phyloP scores from a whole-genome alignment of 139 green algal species.

The Picochlorum sp. region DNA sequence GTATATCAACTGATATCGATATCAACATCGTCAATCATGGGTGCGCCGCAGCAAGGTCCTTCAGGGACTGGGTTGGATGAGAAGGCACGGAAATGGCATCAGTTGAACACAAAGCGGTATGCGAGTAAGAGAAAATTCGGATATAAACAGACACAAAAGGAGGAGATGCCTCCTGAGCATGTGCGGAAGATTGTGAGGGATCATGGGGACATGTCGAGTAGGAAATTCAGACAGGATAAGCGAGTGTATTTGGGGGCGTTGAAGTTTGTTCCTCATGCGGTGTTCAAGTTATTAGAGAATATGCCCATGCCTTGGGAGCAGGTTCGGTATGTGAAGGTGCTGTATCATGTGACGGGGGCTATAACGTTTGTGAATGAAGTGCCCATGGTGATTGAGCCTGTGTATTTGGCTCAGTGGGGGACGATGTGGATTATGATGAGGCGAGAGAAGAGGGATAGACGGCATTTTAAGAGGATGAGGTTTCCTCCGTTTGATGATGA shows the following conservation, averaged over 20 bases:
- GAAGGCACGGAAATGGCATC: constrained; percentile 92
- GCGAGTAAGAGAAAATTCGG: constrained; percentile 84
- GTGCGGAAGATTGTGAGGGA: constrained; percentile 97
- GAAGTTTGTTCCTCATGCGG: constrained; percentile 98
- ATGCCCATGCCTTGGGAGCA: constrained; percentile 99
- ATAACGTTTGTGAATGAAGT: constrained; percentile 99
- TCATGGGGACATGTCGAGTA: constrained; percentile 95
- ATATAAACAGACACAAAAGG: constrained; percentile 87
- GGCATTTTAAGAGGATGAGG: constrained; percentile 99
- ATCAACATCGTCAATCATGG: too few relatives aligned
- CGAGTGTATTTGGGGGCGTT: constrained; percentile 97
- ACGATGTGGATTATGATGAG: constrained; percentile 99
- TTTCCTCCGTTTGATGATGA: constrained; percentile 99
- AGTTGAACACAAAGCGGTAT: constrained; percentile 88
- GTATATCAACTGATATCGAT: too few relatives aligned
- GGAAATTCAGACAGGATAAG: constrained; percentile 98
- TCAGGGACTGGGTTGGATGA: neutral
- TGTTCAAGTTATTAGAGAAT: constrained; percentile 99
- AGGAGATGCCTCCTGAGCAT: constrained; percentile 97
- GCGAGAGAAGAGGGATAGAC: constrained; percentile 94
- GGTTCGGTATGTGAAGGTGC: constrained; percentile 88
- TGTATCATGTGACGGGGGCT: constrained; percentile 98
- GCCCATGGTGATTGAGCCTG: constrained; percentile 92
- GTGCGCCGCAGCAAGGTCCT: too few relatives aligned
- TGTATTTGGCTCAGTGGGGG: constrained; percentile 97